Base-by-base conservation (phyloP, 805 yeast species). In the Sporopachydermia lactativora region DNA sequence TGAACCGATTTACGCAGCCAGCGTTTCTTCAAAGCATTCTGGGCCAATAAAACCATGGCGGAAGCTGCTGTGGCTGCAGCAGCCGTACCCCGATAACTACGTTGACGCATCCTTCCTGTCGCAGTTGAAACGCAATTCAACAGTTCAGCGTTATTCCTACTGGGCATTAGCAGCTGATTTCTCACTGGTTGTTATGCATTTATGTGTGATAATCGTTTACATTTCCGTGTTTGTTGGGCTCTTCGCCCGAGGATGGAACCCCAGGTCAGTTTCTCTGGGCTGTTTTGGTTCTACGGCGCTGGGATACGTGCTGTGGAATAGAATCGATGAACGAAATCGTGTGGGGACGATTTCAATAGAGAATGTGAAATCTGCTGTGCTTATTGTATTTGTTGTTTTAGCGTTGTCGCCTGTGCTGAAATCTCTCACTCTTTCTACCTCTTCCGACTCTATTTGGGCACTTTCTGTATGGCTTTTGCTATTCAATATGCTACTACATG, bases 371-470 rank as follows among this genome's bases (percentile, higher is more conserved):
- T 80, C 94, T 1, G 71, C 84, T 2, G 43, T 74, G 2, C 60
- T 92, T 18, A 77, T 88, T 8, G 67, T 78, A 1, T 71, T 88
- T 43, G 71, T 82, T 3, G 62, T 88, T 35, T 62, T 85, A 35
- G 77, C 92, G 1, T 64, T 89, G 36, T 81, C 96, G 0, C 98
- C 98, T 0, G 89, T 92, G 1, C 68, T 92, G 39, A 81, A 83
- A 49, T 85, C 96, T 0, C 66, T 92, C 36, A 85, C 96, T 0
- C 75, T 77, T 50, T 81, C 95, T 0, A 85, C 96, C 0, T 75
- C 96, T 0, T 80, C 92, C 0, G 97, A 92, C 61, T 84, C 96
- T 13, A 85, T 92, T 44, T 89, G 97, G 96, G 86, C 95, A 0
- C 59, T 92, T 3, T 74, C 94, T 4, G 75, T 79, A 38, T 80